Base-by-base conservation (phyloP, 495 filamentous ascomycete species). In the Aspergillus steynii region DNA sequence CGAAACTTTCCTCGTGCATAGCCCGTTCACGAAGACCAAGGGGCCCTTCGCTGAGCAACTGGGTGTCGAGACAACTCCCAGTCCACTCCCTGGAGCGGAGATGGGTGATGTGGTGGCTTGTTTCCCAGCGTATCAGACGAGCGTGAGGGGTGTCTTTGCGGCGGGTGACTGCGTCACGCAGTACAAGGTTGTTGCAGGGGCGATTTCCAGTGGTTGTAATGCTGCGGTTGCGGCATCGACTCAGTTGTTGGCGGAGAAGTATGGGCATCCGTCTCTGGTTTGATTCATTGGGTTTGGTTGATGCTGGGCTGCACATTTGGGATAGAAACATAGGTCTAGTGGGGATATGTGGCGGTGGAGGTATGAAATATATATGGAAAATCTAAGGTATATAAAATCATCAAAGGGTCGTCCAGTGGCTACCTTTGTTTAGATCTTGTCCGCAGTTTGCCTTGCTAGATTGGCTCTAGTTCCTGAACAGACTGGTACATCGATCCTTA, bases 1-100 rank as follows among this genome's bases (percentile, higher is more conserved):
- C 27, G 54, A 57, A 28, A 50, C 34, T 26, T 62, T 62, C 14
- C 7, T 62, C 5, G 60, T 62, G 49, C 46, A 63, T 48, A 2
- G n/a, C 10, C 55, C 64, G 5, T 58, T 34, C 10, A 64, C 67
- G 1, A 51, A 67, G 42, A 3, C 65, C 5, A 61, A 56, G 46
- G 66, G 65, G 1, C 57, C 56, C 8, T 76, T 71, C 45, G 67
- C 60, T 2, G 46, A 74, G 53, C 68, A 76, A 50, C 61, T 80
- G 8, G 70, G 61, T 0, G 55, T 82, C 14, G 65, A 77, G 42
- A 47, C 68, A 20, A 69, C 67, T 0, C 32, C 59, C 4, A 45
- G 27, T 5, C 12, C 14, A 0, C 3, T 42, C 5, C 37, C 37
- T 1, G 37, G 37, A 10, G 2, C 37, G 3, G 31, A 34, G 5